phyloP scores from a whole-genome alignment of 2,329 filamentous ascomycete genomes.

The Botrytis tulipae region DNA sequence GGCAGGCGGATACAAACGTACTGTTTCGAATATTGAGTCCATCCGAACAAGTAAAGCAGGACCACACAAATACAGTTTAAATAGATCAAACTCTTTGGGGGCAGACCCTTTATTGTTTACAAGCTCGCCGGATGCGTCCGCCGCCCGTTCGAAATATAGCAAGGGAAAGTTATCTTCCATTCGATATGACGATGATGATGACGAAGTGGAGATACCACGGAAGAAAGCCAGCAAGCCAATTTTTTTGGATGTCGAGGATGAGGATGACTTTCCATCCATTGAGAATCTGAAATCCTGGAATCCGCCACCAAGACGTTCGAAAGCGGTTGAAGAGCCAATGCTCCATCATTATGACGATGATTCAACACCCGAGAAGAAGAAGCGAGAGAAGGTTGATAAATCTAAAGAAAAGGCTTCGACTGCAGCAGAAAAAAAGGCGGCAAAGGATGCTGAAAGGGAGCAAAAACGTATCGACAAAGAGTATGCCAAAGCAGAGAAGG shows the following conservation, averaged over 20 bases:
- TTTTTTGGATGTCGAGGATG: constrained; percentile 9
- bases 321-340: background rate
- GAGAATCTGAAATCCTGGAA: background rate
- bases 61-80: constrained; percentile 33
- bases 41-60: constrained; percentile 31
- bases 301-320: background rate
- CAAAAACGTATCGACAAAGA: constrained; percentile 54
- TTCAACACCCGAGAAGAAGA: background rate
- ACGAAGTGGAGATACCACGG: background rate
- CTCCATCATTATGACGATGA: background rate
- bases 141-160: constrained; percentile 24
- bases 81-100: constrained; percentile 38
- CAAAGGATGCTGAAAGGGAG: constrained; percentile 31
- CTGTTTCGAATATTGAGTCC: constrained; percentile 41
- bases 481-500: constrained; percentile 59
- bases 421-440: constrained; percentile 27
- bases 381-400: background rate
- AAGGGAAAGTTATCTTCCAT: constrained; percentile 22
- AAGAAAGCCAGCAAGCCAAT: background rate
- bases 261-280: constrained; percentile 19
- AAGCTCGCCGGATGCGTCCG: constrained; percentile 35
- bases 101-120: constrained; percentile 34
- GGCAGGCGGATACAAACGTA: constrained; percentile 25
- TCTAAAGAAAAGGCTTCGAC: constrained; percentile 27
- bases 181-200: constrained; percentile 4